Base-by-base conservation (phyloP, 148 eudicot species). In the Pouteria glomerata region DNA sequence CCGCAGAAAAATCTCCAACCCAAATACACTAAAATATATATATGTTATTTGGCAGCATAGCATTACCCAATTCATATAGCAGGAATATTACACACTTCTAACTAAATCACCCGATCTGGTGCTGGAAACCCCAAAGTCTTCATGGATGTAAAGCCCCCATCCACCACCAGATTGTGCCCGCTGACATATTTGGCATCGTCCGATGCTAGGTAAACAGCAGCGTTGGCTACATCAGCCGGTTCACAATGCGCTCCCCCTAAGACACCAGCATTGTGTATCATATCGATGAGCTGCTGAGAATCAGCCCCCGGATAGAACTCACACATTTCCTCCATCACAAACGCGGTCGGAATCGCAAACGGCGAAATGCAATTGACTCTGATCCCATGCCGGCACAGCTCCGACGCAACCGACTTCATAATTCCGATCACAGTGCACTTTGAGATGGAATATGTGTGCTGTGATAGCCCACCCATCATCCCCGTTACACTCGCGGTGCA, bases 401-500 rank as follows among this genome's bases (percentile, higher is more conserved):
- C 96, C 0, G 91, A 57, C 0, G 96, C 82, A 0, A 74, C 83
- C 0, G 93, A 88, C 64, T 80, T 88, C 44, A 86, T 89, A n/a
- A 87, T 71, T 45, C 98, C 93, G 0, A 85, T 64, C 3, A 93
- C 87, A 0, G 83, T 62, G 0, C 75, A 79, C 78, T 93, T 93
- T 21, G 98, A 88, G 6, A 85, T 69, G 0, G 90, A 83, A 35
- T 93, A 93, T 0, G 98, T 78, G 63, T 87, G 91, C 37, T 81
- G 96, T 0, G 98, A 85, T 45, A 90, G n/a, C 2, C 98, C 98
- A 0, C 96, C 98, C 73, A 93, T 59, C 26, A 86, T 13, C 1
- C 88, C 93, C 0, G 91, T 85, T 10, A 90, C 88, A 70, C 98
- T 92, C 0, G 90, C 90, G 0, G 96, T 92, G 82, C 96, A 92